These are phyloP conservation scores for Ostreobium quekettii DNA, from an alignment of 139 green algal species.

Conservation along the genomic window DNA sequence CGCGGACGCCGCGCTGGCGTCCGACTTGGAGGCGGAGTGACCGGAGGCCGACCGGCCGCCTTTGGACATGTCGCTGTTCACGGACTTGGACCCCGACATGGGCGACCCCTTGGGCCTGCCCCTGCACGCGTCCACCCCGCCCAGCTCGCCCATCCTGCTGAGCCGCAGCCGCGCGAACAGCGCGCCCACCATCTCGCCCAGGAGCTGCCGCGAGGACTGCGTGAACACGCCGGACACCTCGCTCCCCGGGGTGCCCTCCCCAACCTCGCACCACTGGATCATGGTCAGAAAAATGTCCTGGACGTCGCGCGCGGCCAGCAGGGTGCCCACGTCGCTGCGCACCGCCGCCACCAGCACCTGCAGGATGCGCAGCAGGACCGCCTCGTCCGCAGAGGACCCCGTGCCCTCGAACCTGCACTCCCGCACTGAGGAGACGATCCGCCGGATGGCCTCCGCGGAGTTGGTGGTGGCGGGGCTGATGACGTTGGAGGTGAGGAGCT, in stretches of 20 bases:
- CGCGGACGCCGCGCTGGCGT: too few relatives aligned
- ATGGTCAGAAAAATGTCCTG: slow-evolving; percentile 11
- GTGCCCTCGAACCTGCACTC: slow-evolving; percentile 91
- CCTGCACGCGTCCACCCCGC: neutral
- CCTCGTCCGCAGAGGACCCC: slow-evolving; percentile 79
- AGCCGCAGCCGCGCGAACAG: slow-evolving; percentile 44
- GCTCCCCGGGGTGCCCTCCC: neutral
- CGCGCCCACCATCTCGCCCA: slow-evolving; percentile 46
- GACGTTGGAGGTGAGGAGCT: slow-evolving; percentile 63
- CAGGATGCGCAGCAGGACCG: slow-evolving; percentile 90
- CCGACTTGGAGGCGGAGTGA: too few relatives aligned
- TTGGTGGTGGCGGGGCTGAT: slow-evolving; percentile 26
- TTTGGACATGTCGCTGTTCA: too few relatives aligned
- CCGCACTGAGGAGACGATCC: slow-evolving; percentile 82
- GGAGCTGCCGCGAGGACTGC: slow-evolving; percentile 44
- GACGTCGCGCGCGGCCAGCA: slow-evolving; percentile 32
- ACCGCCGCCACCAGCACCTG: slow-evolving; percentile 57
- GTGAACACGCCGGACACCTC: slow-evolving; percentile 35
- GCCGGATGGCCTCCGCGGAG: slow-evolving; percentile 60
- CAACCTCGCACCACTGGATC: slow-evolving; percentile 9
- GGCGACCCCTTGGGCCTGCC: neutral
- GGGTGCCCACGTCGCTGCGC: slow-evolving; percentile 34
- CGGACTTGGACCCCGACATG: neutral
- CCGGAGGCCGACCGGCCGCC: too few relatives aligned
- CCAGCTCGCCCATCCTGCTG: neutral